Base-by-base conservation (phyloP, 2,329 filamentous ascomycete species). In the Nemania sp. region DNA sequence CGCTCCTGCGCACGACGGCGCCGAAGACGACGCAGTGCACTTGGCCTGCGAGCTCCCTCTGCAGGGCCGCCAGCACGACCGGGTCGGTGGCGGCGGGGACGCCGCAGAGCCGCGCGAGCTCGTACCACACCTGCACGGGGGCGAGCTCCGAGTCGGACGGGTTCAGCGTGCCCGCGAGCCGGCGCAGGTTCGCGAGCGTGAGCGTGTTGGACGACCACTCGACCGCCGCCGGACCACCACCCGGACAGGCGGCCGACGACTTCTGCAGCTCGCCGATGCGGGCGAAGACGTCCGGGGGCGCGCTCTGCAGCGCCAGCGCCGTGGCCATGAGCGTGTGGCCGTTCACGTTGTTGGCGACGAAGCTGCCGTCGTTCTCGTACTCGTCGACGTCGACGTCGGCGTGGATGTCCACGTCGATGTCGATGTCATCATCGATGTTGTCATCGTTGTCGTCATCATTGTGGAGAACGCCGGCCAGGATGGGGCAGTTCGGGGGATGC, bases 51-150 rank as follows among this genome's bases (percentile, higher is more conserved):
- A 84, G 73, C 65, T 78, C 80, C 5, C 69, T 60, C 68, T 76
- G 75, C 50, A 84, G 70, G 25, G 54, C 51, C 10, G 75, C 76
- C 42, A 82, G 65, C 37, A 75, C 68, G 20, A 67, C 67, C 0
- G 56, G 57, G 47, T 74, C 68, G 53, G 80, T 68, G n/a, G 82
- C 71, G 15, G 74, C 54, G 11, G 65, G 74, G n/a, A 72, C 63
- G 20, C 78, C 76, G 64, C 79, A 82, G 39, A 73, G 68, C 3
- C 63, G 69, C 21, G 76, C 77, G 25, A 84, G 75, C 74, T 84
- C 81, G 68, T 84, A 84, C 81, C 81, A 84, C 1, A 78, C 81
- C 71, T 84, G 81, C 25, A 84, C 78, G 15, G 82, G 81, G 29
- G 81, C 78, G 40, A 83, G 68, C 68, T 83, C 81, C 17, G 70